Evolutionary conservation across 305 asterid genomes (phyloP).

Genomic region (Rubia occidens): DNA sequence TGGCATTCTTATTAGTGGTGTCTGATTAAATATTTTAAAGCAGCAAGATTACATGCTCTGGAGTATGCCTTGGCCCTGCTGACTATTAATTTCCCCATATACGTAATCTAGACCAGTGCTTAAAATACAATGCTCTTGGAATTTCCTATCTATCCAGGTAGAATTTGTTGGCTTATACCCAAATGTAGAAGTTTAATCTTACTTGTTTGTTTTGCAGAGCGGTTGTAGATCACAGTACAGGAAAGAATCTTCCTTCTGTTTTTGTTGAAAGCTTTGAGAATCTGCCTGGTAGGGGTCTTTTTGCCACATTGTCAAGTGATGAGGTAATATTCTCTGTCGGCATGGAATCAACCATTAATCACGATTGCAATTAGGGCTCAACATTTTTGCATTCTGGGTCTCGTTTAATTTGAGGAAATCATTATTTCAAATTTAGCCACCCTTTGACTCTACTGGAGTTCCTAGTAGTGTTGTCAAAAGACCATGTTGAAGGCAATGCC

Average conservation of each 20-base stretch:
- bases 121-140: not conserved
- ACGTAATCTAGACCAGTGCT: not conserved
- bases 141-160: too few species aligned
- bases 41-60: not conserved
- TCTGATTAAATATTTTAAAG: not conserved
- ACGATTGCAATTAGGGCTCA: not conserved
- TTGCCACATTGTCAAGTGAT: constrained; percentile 70
- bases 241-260: constrained; percentile 88
- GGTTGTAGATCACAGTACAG: constrained; percentile 83
- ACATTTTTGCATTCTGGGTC: not conserved
- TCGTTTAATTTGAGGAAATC: not conserved
- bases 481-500: not conserved
- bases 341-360: not conserved
- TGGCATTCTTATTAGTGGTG: not conserved
- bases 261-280: constrained; percentile 86
- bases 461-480: not conserved
- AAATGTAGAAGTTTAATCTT: not conserved
- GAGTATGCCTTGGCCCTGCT: not conserved
- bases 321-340: constrained; percentile 45
- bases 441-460: not conserved
- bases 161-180: not conserved
- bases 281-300: constrained; percentile 92
- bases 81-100: not conserved
- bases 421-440: not conserved
- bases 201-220: constrained; percentile 57